Base-by-base conservation (phyloP, 1,284 basidiomycete species). In the Cryptococcus sp. region DNA sequence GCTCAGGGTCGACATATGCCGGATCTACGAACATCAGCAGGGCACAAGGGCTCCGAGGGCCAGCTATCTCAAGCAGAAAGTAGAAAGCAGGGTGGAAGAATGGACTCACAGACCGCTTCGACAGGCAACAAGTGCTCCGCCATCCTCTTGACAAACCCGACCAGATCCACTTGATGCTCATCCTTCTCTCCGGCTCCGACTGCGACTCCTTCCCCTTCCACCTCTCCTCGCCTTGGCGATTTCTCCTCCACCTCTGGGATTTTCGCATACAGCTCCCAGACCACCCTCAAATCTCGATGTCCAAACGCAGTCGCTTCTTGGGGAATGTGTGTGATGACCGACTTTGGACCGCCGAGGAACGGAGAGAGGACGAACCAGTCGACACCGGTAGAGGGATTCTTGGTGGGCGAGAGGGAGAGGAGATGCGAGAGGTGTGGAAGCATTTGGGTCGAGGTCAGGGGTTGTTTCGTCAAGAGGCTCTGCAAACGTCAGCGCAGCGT, bases 331-430 rank as follows among this genome's bases (percentile, higher is more conserved):
- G 43, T 35, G 21, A 55, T 37, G 22, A 45, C 48, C 2, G 53
- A 58, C 5, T 51, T 25, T 5, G 19, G 22, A 2, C 56, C 56
- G 9, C 56, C 56, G 36, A 56, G 51, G 38, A 32, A 58, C 2
- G 56, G 56, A 2, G 49, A 50, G 9, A 58, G 41, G 38, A 51
- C 49, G 34, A 58, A 58, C 56, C 56, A 55, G 16, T 56, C 56
- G 23, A 48, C 25, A 16, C 31, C 32, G 14, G 49, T 48, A 7
- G 36, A 35, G 11, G 53, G 56, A 32, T 55, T 56, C 12, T 40
- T 10, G 16, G 16, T 32, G 16, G 49, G 37, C 2, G 56, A 46
- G 6, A 56, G 53, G 24, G 44, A 41, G 33, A 58, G 47, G 23
- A 58, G 48, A 36, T 49, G 36, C 9, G 42, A 19, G 23, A 58